Evolutionary conservation across 2,329 filamentous ascomycete genomes (phyloP).

Genomic region (Neopestalotiopsis sp.): DNA sequence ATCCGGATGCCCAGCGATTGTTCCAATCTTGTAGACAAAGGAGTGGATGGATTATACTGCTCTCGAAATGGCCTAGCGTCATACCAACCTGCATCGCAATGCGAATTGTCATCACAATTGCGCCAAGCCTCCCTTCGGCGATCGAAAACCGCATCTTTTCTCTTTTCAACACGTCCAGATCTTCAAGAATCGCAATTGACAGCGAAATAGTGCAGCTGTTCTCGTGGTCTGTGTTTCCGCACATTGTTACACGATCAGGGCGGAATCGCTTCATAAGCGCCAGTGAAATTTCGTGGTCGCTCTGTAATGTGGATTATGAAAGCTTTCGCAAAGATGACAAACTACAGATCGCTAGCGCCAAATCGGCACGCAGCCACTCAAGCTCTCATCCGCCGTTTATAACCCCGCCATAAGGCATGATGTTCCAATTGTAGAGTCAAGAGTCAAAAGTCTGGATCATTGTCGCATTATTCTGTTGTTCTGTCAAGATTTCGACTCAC

Average conservation of each 20-base stretch:
- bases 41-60: neutral
- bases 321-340: conserved; percentile 8
- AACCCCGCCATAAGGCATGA: neutral
- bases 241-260: neutral
- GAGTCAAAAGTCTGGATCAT: neutral
- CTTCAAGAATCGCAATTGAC: too few relatives aligned
- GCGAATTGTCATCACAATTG: too few relatives aligned
- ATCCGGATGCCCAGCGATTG: neutral
- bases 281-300: neutral
- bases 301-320: conserved; percentile 11
- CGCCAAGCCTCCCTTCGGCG: too few relatives aligned
- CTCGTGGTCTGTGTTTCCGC: neutral
- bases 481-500: neutral
- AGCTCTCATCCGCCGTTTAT: neutral
- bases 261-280: neutral
- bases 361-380: neutral
- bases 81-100: neutral
- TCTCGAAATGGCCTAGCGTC: neutral
- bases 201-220: too few relatives aligned
- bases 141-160: too few relatives aligned
- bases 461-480: neutral
- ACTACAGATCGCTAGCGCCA: conserved; percentile 2
- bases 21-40: neutral
- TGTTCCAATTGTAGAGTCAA: neutral
- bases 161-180: too few relatives aligned